Conservation (phyloP, 352 stramenopile species). For the Phytophthora multivora region DNA sequence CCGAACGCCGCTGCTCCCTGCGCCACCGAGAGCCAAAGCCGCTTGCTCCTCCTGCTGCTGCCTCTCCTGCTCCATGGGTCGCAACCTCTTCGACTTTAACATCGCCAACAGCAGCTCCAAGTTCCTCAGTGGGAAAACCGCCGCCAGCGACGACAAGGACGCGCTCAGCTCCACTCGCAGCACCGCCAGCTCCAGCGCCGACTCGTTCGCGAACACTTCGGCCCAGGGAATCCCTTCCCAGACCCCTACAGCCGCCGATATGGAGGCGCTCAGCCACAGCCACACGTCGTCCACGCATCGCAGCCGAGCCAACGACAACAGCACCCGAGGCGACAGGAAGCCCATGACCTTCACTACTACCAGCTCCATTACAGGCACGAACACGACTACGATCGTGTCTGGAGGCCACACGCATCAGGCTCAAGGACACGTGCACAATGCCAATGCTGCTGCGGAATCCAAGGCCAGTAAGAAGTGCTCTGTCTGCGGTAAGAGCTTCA, state of each 20-base stretch:
- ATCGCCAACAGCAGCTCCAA: constrained; percentile 44
- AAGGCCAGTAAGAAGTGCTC: constrained; percentile 67
- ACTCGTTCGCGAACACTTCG: constrained; percentile 18
- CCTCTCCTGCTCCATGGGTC: constrained; percentile 31
- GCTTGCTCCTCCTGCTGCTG: background rate
- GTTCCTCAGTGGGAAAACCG: constrained; percentile 34
- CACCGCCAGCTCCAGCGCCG: constrained; percentile 35
- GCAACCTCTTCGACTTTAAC: constrained; percentile 47
- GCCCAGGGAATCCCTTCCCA: background rate
- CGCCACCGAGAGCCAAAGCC: background rate
- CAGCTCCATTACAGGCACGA: constrained; percentile 35
- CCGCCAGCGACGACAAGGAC: constrained; percentile 11
- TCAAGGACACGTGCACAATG: constrained; percentile 12
- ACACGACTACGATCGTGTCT: constrained; percentile 37
- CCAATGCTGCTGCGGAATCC: constrained; percentile 15
- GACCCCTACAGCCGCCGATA: constrained; percentile 11
- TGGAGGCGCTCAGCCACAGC: constrained; percentile 33
- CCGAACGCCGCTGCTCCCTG: background rate
- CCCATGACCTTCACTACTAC: constrained; percentile 45
- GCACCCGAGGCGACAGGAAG: constrained; percentile 27
- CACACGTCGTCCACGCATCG: constrained; percentile 12
- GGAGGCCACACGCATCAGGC: constrained; percentile 18
- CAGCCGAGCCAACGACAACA: constrained; percentile 30
- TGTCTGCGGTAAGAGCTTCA: constrained; percentile 86
- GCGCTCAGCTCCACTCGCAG: constrained; percentile 33